Evolutionary conservation across 2,329 filamentous ascomycete genomes (phyloP), one percentile per base, ranked within the genome.

Genomic region (Westerdykella ornata): DNA sequence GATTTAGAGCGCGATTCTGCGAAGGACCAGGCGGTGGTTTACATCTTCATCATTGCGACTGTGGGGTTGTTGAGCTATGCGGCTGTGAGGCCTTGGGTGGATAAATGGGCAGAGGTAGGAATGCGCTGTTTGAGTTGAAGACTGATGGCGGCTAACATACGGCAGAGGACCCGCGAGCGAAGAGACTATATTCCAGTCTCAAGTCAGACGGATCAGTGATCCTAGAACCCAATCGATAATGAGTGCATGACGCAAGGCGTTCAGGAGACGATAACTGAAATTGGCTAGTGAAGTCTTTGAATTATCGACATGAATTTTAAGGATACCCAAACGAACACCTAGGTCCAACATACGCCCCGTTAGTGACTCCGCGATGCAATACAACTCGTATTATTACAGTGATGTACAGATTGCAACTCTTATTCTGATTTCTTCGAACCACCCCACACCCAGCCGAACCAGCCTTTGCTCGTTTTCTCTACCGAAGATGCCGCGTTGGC

Each of bases 21-120:
- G 14, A 84, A 84, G 56, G 81, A 84, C 51, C 71, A 82, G 57
- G 73, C 76, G 1, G 77, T 84, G 2, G 80, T 84, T 2, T 76
- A 78, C 44, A 73, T 82, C 18, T 84, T 84, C 56, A 81, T 84
- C 32, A 67, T 79, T 44, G 76, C 78, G 20, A 84, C 80, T 2
- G 71, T 75, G 7, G 75, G 77, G 4, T 57, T 84, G 47, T 63
- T 84, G 47, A 67, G 68, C 2, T 84, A 79, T 72, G 80, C 81
- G 2, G 70, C 71, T 5, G 57, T 80, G 13, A 74, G 76, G 57
- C 80, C 80, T 1, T 81, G 73, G 71, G 68, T 79, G 19, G 70
- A 75, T 51, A 72, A 70, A 48, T 79, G 74, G 70, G 59, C 72
- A 48, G 72, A 76, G 63, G 74, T 75, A 66, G 49, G 68, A 36